Percentiles rank a stretch among this genome's conserved stretches.
Conservation (phyloP, 2,329 filamentous ascomycete species). For the Penicillium hesseltinei region DNA sequence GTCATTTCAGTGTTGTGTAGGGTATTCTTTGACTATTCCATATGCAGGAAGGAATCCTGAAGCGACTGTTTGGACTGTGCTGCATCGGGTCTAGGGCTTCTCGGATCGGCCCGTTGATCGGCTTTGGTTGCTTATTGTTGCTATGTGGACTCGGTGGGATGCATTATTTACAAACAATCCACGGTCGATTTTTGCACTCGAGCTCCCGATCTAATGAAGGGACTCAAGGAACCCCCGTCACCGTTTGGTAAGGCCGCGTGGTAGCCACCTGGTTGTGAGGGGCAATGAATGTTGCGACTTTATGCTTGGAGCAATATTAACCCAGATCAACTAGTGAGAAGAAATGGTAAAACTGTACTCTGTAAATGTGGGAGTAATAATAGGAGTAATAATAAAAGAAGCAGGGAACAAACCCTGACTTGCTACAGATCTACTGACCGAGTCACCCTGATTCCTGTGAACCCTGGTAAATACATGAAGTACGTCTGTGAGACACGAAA, state of each 20-base stretch:
- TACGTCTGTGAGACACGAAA: neutral
- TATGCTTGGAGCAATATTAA: neutral
- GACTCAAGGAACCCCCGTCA: neutral
- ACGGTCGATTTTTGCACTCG: neutral
- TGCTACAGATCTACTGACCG: neutral
- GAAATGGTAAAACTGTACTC: neutral
- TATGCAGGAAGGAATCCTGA: neutral
- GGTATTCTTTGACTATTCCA: neutral
- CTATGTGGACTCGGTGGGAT: neutral
- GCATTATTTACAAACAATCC: neutral
- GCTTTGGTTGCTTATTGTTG: slow-evolving; percentile 2
- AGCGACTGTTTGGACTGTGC: neutral
- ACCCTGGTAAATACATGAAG: neutral
- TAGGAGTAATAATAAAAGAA: neutral
- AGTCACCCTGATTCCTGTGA: neutral
- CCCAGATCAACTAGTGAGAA: neutral
- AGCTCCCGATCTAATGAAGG: neutral
- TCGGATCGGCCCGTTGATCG: slow-evolving; percentile 10
- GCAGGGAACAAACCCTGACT: neutral
- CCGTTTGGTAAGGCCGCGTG: neutral
- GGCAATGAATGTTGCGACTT: neutral
- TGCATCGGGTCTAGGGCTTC: slow-evolving; percentile 9
- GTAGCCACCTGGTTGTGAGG: neutral
- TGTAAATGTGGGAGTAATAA: neutral
- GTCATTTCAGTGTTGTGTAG: slow-evolving; percentile 1